Evolutionary conservation across 768 basidiomycete species (phyloP), one percentile per base, ranked within the genome.

Genomic region (Pluteus cervinus): DNA sequence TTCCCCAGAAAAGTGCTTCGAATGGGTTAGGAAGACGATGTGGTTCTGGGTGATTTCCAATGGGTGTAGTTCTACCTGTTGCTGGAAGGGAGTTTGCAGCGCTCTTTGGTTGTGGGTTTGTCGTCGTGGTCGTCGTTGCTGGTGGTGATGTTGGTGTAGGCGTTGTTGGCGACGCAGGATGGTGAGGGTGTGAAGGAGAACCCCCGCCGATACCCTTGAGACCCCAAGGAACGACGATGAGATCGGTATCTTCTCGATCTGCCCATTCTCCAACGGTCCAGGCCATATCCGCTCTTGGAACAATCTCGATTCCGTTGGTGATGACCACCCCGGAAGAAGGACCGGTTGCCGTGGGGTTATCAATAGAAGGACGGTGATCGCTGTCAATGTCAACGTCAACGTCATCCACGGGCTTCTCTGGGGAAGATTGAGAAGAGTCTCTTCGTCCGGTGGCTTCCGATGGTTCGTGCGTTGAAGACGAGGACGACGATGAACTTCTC

Each of bases 181-280:
- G 34, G 11, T 47, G 39, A 5, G 42, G 37, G 18, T 50, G 40
- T 21, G 37, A 24, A 17, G 16, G 21, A 20, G 38, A 37, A 20
- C 44, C 40, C 22, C 44, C 44, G 33, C 32, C 47, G 49, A 18
- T 51, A 47, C 7, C 45, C 47, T 1, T 73, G 67, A 73, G 73
- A 6, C 79, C 45, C 92, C 92, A 98, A 0, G 91, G 89, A 0
- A 97, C 47, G 30, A 97, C 58, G 29, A 97, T 71, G 56, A 96
- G 68, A 43, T 94, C 82, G 0, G 83, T 75, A 0, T 56, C 71
- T 9, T 66, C 66, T 23, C 68, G 61, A 29, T 57, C 55, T 2
- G 86, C 87, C 44, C 84, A 78, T 24, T 85, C 80, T 1, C 68
- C 66, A 3, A 94, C 85, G 35, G 71, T 79, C 14, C 67, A 58